Conservation (phyloP, 2,329 filamentous ascomycete genomes). For the Epichloe festucae region DNA sequence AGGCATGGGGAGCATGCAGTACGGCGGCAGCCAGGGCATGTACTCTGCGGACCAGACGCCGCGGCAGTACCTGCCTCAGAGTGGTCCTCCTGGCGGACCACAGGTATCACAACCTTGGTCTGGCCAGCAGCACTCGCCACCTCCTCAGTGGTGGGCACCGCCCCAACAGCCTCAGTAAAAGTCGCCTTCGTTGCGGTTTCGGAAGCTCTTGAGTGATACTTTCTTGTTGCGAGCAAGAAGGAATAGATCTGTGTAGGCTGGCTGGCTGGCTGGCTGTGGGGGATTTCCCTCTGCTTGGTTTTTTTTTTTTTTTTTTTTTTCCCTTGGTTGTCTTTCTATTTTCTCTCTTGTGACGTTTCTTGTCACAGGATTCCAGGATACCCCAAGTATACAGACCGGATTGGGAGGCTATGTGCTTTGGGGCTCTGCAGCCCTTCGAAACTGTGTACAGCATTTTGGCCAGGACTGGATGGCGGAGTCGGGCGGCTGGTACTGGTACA, state of each 20-base stretch:
- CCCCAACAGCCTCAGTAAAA: constrained; percentile 33
- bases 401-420: constrained; percentile 24
- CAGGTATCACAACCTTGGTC: constrained; percentile 40
- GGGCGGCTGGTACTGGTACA: constrained; percentile 10
- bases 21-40: constrained; percentile 43
- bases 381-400: constrained; percentile 22
- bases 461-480: constrained; percentile 28
- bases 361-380: constrained; percentile 21
- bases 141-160: constrained; percentile 44
- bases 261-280: neutral
- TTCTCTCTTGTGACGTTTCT: constrained; percentile 12
- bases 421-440: constrained; percentile 16
- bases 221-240: neutral
- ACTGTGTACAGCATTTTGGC: constrained; percentile 20
- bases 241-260: neutral
- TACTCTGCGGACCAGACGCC: constrained; percentile 51
- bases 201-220: neutral
- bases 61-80: constrained; percentile 55
- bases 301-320: neutral
- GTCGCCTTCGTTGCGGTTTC: neutral
- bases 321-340: constrained; percentile 6
- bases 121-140: constrained; percentile 50
- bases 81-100: constrained; percentile 33
- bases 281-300: neutral
- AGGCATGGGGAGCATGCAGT: constrained; percentile 48